Base-by-base conservation (phyloP, 148 eudicot species). In the Amaranthus cruentus region DNA sequence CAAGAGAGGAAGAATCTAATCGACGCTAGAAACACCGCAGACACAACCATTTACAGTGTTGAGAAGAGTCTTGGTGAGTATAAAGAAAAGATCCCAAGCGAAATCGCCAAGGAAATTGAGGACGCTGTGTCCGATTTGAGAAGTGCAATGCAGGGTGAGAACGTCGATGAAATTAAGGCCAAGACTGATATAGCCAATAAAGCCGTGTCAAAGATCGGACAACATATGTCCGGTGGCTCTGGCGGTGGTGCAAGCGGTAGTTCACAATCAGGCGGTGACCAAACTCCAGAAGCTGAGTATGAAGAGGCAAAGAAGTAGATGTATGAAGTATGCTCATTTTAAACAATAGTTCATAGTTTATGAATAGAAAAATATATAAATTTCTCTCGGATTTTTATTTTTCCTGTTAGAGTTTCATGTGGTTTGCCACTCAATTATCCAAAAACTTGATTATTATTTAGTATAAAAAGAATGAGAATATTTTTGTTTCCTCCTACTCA, bases 161-260 rank as follows among this genome's bases (percentile, higher is more conserved):
- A 90, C 38, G 54, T 88, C 11, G 97, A 91, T 1, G 93, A 88
- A 18, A 95, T 95, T 6, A 87, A 90, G 70, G 78, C 98, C 0
- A 91, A 95, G 82, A 84, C 89, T 10, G 97, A 95, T 66, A 81
- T 77, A 56, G 97, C 97, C n/a, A 90, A 95, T 79, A 88, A 87
- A 81, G 96, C 98, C 2, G 96, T 88, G 14, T 88, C 96, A 0
- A 95, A 95, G 93, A 91, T 95, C 47, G 98, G 98, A 21, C 78
- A 91, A 47, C 98, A 95, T 75, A 91, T 95, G 97, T 82, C 90
- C 0, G 88, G 89, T 4, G 89, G 78, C 9, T 54, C 71, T 4
- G 77, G 79, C 3, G 81, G 84, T 4, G 85, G 75, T 66, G 81
- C 85, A n/a, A 83, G 87, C 64, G 85, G 90, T 46, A 55, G 65